Evolutionary conservation across 2,329 filamentous ascomycete species (phyloP).

Genomic region (Cordyceps militaris): DNA sequence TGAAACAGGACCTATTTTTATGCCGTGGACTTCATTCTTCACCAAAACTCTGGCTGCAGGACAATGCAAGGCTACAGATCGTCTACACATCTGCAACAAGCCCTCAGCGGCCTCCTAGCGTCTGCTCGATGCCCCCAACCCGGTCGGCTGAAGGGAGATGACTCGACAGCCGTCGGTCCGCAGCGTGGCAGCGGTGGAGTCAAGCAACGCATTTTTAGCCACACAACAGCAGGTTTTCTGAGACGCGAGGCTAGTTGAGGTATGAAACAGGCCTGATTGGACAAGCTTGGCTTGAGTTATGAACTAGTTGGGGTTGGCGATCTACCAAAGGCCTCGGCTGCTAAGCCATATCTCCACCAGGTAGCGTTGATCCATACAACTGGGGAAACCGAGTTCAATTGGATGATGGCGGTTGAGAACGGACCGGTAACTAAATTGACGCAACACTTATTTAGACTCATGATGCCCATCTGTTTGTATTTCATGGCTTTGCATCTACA

Average conservation of each 20-base stretch:
- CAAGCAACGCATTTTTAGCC: background rate
- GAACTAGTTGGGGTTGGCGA: background rate
- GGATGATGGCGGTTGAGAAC: background rate
- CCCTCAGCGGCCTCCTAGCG: background rate
- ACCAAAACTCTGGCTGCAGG: background rate
- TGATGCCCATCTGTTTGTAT: constrained; percentile 14
- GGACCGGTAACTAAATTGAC: constrained; percentile 4
- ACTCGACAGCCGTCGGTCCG: background rate
- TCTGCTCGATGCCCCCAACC: background rate
- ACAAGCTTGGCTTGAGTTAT: no score
- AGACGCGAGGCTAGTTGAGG: background rate
- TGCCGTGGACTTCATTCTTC: background rate
- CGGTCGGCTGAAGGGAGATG: background rate
- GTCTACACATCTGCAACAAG: background rate
- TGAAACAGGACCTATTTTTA: background rate
- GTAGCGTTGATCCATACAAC: background rate
- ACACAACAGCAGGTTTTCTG: background rate
- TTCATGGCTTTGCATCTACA: background rate
- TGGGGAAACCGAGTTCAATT: constrained; percentile 1
- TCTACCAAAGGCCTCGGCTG: background rate
- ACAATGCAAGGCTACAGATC: background rate
- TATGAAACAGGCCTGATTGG: background rate
- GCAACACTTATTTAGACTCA: background rate
- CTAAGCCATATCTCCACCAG: background rate
- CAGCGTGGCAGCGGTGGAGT: background rate